These are phyloP conservation scores for Cutaneotrichosporon sp. DNA, from an alignment of 1,284 basidiomycete species.

Conservation along the genomic window DNA sequence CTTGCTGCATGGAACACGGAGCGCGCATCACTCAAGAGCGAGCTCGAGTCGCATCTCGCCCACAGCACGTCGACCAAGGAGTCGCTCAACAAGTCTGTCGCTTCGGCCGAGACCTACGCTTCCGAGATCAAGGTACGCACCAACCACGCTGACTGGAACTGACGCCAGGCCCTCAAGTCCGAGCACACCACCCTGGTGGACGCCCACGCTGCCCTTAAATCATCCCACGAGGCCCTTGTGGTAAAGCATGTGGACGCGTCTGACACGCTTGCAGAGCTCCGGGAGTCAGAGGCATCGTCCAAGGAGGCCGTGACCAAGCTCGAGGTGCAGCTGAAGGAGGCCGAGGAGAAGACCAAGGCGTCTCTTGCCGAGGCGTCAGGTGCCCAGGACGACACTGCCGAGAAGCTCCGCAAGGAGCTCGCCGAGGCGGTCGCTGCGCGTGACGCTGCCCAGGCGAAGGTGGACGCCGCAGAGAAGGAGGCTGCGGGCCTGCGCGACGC, in stretches of 20 bases:
- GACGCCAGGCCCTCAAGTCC: conserved; percentile 19
- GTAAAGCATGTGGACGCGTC: conserved; percentile 28
- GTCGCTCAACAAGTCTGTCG: conserved; percentile 17
- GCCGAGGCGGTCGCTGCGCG: conserved; percentile 22
- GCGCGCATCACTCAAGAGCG: conserved; percentile 20
- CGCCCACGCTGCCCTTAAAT: conserved; percentile 29
- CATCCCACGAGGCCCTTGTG: conserved; percentile 28
- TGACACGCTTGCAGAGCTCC: conserved; percentile 27
- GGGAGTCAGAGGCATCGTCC: conserved; percentile 16
- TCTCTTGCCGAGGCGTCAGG: conserved; percentile 10
- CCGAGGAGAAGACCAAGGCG: conserved; percentile 20
- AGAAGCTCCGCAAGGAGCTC: conserved; percentile 16
- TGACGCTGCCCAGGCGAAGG: conserved; percentile 23
- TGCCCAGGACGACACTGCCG: conserved; percentile 5
- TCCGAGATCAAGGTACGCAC: conserved; percentile 28
- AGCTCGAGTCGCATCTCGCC: conserved; percentile 13
- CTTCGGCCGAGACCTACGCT: conserved; percentile 16
- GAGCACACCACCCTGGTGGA: conserved; percentile 28
- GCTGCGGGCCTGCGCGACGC: not conserved
- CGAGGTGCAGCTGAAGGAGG: conserved; percentile 27
- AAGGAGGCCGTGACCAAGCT: conserved; percentile 26
- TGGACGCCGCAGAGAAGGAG: conserved; percentile 19
- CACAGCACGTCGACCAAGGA: conserved; percentile 15
- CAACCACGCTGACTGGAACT: not conserved
- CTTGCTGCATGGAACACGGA: conserved; percentile 20